A percentile compares a stretch with the other conserved stretches of the same genome.
These are phyloP conservation scores for Haberlea rhodopensis DNA, from an alignment of 257 asterid species.

Conservation along the genomic window DNA sequence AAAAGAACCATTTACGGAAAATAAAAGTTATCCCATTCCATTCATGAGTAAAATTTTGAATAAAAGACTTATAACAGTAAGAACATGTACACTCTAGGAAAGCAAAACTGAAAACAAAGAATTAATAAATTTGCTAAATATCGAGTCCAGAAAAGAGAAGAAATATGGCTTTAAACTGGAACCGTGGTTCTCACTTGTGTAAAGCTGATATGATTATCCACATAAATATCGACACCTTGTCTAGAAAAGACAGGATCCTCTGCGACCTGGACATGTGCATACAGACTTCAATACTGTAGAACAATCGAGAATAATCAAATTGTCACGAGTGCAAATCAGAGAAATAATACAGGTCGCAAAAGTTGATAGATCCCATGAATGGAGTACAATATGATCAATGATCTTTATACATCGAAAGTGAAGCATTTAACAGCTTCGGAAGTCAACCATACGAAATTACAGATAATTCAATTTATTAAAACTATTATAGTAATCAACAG, in stretches of 20 bases:
- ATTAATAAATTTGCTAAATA: background rate
- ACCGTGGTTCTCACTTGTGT: constrained; percentile 65
- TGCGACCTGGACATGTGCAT: constrained; percentile 50
- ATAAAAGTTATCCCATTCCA: constrained; percentile 1
- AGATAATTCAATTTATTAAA: background rate
- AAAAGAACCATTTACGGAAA: constrained; percentile 1
- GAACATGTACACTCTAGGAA: background rate
- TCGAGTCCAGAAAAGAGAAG: constrained; percentile 12
- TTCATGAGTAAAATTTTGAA: background rate
- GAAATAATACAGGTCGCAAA: constrained; percentile 16
- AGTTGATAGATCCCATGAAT: constrained; percentile 18
- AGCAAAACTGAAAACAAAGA: constrained; percentile 9
- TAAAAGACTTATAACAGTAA: background rate
- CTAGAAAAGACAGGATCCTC: constrained; percentile 71
- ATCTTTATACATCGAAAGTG: no score
- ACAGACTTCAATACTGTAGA: constrained; percentile 5
- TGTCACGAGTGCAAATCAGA: constrained; percentile 9
- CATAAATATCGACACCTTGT: constrained; percentile 85
- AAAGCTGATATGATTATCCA: constrained; percentile 67
- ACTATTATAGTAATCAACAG: background rate
- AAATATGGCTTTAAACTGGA: background rate
- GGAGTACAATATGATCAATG: background rate
- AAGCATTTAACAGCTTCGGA: constrained; percentile 8
- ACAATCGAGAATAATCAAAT: constrained; percentile 6
- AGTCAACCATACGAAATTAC: no score